Conservation (phyloP, 768 basidiomycete species). For the Amylocystis lapponica region DNA sequence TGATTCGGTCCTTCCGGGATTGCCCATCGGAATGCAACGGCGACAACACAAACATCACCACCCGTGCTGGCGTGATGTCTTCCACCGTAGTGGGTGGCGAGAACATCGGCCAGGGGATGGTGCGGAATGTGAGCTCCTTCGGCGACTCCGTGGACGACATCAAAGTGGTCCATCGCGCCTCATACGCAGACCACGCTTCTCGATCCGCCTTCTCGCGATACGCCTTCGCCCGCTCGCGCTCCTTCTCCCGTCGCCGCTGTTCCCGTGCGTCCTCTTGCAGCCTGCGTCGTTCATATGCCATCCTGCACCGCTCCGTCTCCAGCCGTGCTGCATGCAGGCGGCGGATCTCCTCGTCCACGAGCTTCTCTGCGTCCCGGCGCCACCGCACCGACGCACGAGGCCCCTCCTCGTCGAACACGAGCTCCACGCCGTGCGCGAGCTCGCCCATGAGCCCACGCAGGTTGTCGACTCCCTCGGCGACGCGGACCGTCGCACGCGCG, state of each 20-base stretch:
- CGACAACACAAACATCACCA: slow-evolving; percentile 58
- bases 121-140: slow-evolving; percentile 44
- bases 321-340: slow-evolving; percentile 14
- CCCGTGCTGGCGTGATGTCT: slow-evolving; percentile 49
- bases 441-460: slow-evolving; percentile 46
- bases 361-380: slow-evolving; percentile 14
- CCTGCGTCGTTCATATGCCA: slow-evolving; percentile 34
- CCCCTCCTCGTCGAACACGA: slow-evolving; percentile 35
- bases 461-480: slow-evolving; percentile 23
- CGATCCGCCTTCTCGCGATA: slow-evolving; percentile 39
- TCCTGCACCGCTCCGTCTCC: slow-evolving; percentile 17
- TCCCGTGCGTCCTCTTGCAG: slow-evolving; percentile 33
- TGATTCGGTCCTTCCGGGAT: slow-evolving; percentile 60
- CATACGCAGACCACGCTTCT: slow-evolving; percentile 61
- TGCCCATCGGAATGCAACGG: slow-evolving; percentile 54
- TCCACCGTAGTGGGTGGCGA: slow-evolving; percentile 35
- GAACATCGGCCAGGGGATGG: slow-evolving; percentile 68
- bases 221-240: slow-evolving; percentile 36
- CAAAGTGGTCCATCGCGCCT: slow-evolving; percentile 48
- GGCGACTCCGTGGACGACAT: slow-evolving; percentile 4
- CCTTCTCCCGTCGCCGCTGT: slow-evolving; percentile 30
- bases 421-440: slow-evolving; percentile 43
- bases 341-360: slow-evolving; percentile 19
- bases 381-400: slow-evolving; percentile 3
- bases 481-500: slow-evolving; percentile 15